Conservation (phyloP, 2,329 filamentous ascomycete species). For the Colletotrichum sp. region DNA sequence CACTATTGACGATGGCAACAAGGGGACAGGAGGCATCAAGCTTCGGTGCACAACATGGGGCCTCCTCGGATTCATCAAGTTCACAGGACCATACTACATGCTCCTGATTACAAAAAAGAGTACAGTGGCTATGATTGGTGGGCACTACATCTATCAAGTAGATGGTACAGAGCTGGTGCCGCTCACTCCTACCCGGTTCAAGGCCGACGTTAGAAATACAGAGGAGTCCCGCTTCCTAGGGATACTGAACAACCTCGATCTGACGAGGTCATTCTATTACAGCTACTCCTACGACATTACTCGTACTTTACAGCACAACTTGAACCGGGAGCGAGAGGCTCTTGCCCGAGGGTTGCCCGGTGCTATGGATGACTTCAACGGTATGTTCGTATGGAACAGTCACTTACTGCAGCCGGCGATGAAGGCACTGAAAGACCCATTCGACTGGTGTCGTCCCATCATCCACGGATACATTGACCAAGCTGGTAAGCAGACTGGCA, state of each 20-base stretch:
- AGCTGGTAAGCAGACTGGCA: slow-evolving; percentile 50
- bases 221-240: slow-evolving; percentile 89
- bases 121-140: slow-evolving; percentile 94
- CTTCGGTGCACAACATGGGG: slow-evolving; percentile 93
- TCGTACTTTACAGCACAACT: slow-evolving; percentile 88
- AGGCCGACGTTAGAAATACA: slow-evolving; percentile 77
- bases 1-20: slow-evolving; percentile 94
- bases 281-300: slow-evolving; percentile 98
- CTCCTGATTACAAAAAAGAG: slow-evolving; percentile 94
- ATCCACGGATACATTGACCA: slow-evolving; percentile 98
- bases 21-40: slow-evolving; percentile 85
- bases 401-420: slow-evolving; percentile 82
- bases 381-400: slow-evolving; percentile 99
- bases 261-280: slow-evolving; percentile 94
- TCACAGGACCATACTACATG: slow-evolving; percentile 98
- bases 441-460: slow-evolving; percentile 95
- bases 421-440: slow-evolving; percentile 75
- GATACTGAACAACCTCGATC: slow-evolving; percentile 89
- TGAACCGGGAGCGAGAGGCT: slow-evolving; percentile 77
- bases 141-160: slow-evolving; percentile 94
- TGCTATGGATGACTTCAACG: slow-evolving; percentile 69
- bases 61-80: slow-evolving; percentile 90
- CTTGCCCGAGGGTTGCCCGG: slow-evolving; percentile 68
- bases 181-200: slow-evolving; percentile 77
- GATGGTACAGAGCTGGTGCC: slow-evolving; percentile 93